A percentile compares a stretch with the other conserved stretches of the same genome.
These are phyloP conservation scores for Paspalum notatum DNA, from an alignment of 176 grass and related monocot species.

Conservation along the genomic window DNA sequence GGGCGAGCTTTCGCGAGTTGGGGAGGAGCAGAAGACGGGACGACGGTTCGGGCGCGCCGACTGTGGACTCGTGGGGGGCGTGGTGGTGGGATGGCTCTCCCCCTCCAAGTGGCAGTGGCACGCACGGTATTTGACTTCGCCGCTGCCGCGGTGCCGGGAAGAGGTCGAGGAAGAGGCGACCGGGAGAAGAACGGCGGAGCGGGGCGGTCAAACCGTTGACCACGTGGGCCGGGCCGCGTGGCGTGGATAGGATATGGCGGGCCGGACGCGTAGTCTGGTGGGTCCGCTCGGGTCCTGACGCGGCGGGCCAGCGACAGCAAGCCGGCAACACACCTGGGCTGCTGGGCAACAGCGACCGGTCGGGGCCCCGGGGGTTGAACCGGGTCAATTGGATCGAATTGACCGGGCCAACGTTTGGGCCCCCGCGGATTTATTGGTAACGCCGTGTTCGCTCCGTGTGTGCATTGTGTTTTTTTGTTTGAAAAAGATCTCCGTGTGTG, in stretches of 20 bases:
- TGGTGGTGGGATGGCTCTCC: not conserved
- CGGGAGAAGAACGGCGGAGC: not conserved
- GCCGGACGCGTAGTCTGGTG: not conserved
- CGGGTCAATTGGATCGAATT: not conserved
- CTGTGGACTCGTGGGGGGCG: not conserved
- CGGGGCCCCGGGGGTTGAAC: not conserved
- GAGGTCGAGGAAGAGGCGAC: not conserved
- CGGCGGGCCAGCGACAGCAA: not conserved
- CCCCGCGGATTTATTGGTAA: not conserved
- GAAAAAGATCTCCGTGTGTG: too few species aligned
- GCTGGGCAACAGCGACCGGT: too few species aligned
- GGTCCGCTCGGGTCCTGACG: not conserved
- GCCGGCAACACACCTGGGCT: too few species aligned
- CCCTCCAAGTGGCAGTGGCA: constrained; percentile 18
- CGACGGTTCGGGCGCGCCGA: not conserved
- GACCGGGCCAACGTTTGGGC: not conserved
- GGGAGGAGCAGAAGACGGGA: not conserved
- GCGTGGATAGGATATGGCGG: not conserved
- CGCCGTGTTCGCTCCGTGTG: not conserved
- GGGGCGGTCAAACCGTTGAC: constrained; percentile 37
- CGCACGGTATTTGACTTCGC: constrained; percentile 42
- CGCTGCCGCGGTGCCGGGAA: not conserved
- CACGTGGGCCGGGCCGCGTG: not conserved
- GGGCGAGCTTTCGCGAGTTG: constrained; percentile 15
- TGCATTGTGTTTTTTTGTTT: not conserved